phyloP scores from a whole-genome alignment of 2,329 filamentous ascomycete species.

The Ophiostoma quercus region DNA sequence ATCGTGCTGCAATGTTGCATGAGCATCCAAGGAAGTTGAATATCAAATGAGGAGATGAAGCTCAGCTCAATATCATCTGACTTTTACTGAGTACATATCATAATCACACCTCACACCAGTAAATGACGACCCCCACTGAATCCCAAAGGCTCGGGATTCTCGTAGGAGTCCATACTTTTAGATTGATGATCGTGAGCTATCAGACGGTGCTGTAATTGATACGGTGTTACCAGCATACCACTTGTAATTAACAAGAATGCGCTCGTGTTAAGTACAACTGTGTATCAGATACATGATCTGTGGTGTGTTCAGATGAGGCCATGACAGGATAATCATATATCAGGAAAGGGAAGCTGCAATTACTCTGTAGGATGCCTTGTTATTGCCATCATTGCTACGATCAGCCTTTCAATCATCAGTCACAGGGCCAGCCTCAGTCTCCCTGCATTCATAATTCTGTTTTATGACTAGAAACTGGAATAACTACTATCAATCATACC shows the following conservation, averaged over 20 bases:
- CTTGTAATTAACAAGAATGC: neutral
- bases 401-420: neutral
- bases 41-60: neutral
- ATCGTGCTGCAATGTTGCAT: neutral
- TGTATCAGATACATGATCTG: neutral
- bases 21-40: neutral
- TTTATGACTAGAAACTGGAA: neutral
- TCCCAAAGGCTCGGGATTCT: neutral
- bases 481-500: neutral
- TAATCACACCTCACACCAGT: neutral
- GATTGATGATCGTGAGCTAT: conserved; percentile 8
- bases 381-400: no score
- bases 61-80: neutral
- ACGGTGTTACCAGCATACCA: neutral
- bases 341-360: neutral
- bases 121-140: conserved; percentile 1
- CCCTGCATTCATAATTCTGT: neutral
- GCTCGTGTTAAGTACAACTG: neutral
- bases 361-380: no score
- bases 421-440: neutral
- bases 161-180: neutral
- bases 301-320: neutral
- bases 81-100: neutral
- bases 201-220: neutral
- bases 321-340: neutral